These are phyloP conservation scores for Orbilia javanica DNA, from an alignment of 2,329 filamentous ascomycete species.

Conservation along the genomic window DNA sequence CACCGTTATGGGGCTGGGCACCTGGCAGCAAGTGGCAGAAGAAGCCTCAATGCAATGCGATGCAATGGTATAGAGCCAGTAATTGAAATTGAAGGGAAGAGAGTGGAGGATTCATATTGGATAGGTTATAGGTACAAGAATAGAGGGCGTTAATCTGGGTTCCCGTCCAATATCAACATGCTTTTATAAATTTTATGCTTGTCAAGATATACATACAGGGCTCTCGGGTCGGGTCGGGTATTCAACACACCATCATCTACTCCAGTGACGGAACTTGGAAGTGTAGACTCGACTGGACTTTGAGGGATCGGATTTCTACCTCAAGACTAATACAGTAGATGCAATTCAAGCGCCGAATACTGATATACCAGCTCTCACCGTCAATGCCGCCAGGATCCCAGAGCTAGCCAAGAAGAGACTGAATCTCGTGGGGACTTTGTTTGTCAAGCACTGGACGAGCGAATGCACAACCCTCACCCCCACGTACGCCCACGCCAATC, in stretches of 20 bases:
- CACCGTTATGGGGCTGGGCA: constrained; percentile 1
- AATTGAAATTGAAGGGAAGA: neutral
- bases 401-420: constrained; percentile 63
- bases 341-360: constrained; percentile 31
- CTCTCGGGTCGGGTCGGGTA: neutral
- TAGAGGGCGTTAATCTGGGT: neutral
- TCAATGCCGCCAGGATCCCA: constrained; percentile 63
- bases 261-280: neutral
- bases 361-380: constrained; percentile 59
- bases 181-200: too few relatives aligned
- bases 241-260: neutral
- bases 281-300: too few relatives aligned
- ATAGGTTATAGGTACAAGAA: neutral
- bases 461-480: constrained; percentile 65
- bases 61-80: neutral
- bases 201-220: neutral
- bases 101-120: neutral
- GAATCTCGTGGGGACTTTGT: constrained; percentile 65
- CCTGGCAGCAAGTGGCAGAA: neutral
- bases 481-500: constrained; percentile 67
- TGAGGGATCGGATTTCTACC: neutral
- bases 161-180: neutral
- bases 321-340: neutral
- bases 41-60: neutral
- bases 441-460: constrained; percentile 65